phyloP scores from a whole-genome alignment of 768 basidiomycete genomes.

The Suillus subaureus region DNA sequence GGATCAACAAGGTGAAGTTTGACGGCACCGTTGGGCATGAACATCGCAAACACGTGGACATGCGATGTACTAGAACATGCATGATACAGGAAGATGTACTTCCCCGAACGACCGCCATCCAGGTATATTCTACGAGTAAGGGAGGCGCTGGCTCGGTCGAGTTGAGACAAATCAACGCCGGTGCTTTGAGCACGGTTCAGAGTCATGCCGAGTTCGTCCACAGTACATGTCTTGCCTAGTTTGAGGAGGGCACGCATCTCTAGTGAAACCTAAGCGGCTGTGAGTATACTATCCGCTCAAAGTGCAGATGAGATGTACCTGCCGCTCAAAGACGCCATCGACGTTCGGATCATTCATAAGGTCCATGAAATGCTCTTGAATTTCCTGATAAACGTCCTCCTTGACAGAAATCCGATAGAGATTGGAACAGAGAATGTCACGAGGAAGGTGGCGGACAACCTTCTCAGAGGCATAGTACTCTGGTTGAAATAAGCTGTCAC shows the following conservation, averaged over 20 bases:
- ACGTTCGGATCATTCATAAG: conserved; percentile 93
- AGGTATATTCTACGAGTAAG: conserved; percentile 72
- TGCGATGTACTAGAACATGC: conserved; percentile 70
- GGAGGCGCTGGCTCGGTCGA: conserved; percentile 63
- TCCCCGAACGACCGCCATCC: conserved; percentile 64
- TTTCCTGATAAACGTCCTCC: conserved; percentile 82
- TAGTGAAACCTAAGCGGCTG: conserved; percentile 67
- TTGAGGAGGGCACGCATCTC: conserved; percentile 78
- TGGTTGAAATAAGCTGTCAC: conserved; percentile 65
- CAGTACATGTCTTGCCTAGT: conserved; percentile 80
- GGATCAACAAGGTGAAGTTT: conserved; percentile 91
- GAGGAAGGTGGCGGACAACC: conserved; percentile 77
- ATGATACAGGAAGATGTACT: conserved; percentile 90
- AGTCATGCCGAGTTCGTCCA: conserved; percentile 66
- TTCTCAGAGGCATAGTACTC: conserved; percentile 73
- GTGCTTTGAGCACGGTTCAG: conserved; percentile 80
- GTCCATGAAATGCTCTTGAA: conserved; percentile 89
- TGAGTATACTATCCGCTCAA: conserved; percentile 1
- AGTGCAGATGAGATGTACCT: conserved; percentile 50
- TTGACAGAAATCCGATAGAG: conserved; percentile 83
- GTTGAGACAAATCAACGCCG: conserved; percentile 82
- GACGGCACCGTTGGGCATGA: conserved; percentile 69
- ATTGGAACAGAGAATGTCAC: conserved; percentile 73
- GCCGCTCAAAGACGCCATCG: conserved; percentile 92
- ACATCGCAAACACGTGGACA: conserved; percentile 87